Evolutionary conservation across 805 yeast genomes (phyloP), one percentile per base, ranked within the genome.

Genomic region (Torulaspora franciscae): DNA sequence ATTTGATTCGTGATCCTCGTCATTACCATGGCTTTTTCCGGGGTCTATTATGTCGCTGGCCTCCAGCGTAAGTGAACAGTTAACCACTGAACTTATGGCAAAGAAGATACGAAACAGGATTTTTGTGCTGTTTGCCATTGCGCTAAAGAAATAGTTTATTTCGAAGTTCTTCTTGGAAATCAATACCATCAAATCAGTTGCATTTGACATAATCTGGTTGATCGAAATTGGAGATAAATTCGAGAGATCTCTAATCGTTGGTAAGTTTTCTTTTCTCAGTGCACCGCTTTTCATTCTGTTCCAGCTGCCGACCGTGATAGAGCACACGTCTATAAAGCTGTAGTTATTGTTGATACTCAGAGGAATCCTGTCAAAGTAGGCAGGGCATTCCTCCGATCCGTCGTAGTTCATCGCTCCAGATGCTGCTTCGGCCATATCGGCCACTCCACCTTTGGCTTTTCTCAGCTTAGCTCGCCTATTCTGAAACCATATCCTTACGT

Each of bases 401-500:
- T 47, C 49, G 38, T 47, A 42, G 34, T 45, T 30, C 43, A 30
- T 38, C 23, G 37, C 23, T 11, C 45, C 46, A 9, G 45, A 17
- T 37, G 45, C 44, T 46, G 56, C 34, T 4, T 37, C 47, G 8
- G 45, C 37, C 5, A 24, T 32, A 4, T 17, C 29, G 14, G 40
- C 47, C 10, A 13, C 32, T 6, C 39, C 45, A 13, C 46, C 41
- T 23, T 37, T 43, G 10, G 44, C 27, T 24, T 84, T 84, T 57
- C 89, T 73, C 35, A 80, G 73, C 61, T 85, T 85, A 15, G 93
- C 93, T 50, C 97, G 69, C 55, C 90, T 71, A 61, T 88, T 88
- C 64, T 89, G 97, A 58, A 87, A 89, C 96, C 96, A 89, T 34
- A 89, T 89, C 44, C 95, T 74, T 2, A 89, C 95, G 10, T 90